phyloP scores from a whole-genome alignment of 2,329 filamentous ascomycete genomes.

The Cadophora sp. region DNA sequence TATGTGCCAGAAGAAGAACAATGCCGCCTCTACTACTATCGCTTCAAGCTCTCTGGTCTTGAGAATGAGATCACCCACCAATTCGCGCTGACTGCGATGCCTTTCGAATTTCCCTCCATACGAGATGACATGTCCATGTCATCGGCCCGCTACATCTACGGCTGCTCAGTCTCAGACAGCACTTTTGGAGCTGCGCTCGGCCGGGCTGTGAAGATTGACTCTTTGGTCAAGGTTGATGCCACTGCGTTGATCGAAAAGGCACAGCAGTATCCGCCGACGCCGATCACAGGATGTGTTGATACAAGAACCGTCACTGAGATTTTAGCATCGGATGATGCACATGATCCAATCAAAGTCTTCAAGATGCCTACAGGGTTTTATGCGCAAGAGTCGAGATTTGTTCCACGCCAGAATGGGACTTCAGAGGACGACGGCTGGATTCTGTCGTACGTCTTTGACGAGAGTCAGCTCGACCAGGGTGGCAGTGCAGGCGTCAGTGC shows the following conservation, averaged over 20 bases:
- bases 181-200: slow-evolving; percentile 67
- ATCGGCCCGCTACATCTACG: slow-evolving; percentile 67
- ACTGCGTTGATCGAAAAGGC: slow-evolving; percentile 59
- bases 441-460: slow-evolving; percentile 74
- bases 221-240: slow-evolving; percentile 67
- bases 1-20: slow-evolving; percentile 62
- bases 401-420: slow-evolving; percentile 51
- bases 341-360: slow-evolving; percentile 68
- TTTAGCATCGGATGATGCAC: slow-evolving; percentile 49
- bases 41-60: slow-evolving; percentile 55
- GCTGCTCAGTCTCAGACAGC: slow-evolving; percentile 65
- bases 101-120: slow-evolving; percentile 72
- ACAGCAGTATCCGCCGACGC: slow-evolving; percentile 50
- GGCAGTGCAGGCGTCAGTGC: slow-evolving; percentile 48
- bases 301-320: slow-evolving; percentile 60
- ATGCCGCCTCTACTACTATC: slow-evolving; percentile 74
- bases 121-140: slow-evolving; percentile 62
- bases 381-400: slow-evolving; percentile 72
- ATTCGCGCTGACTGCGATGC: slow-evolving; percentile 68
- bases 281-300: slow-evolving; percentile 68
- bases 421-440: slow-evolving; percentile 72
- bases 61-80: slow-evolving; percentile 59
- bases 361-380: slow-evolving; percentile 65
- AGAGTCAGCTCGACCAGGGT: slow-evolving; percentile 60
- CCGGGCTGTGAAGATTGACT: slow-evolving; percentile 70